Evolutionary conservation across 1,284 basidiomycete species (phyloP), one percentile per base, ranked within the genome.

Genomic region (Flammula alnicola): DNA sequence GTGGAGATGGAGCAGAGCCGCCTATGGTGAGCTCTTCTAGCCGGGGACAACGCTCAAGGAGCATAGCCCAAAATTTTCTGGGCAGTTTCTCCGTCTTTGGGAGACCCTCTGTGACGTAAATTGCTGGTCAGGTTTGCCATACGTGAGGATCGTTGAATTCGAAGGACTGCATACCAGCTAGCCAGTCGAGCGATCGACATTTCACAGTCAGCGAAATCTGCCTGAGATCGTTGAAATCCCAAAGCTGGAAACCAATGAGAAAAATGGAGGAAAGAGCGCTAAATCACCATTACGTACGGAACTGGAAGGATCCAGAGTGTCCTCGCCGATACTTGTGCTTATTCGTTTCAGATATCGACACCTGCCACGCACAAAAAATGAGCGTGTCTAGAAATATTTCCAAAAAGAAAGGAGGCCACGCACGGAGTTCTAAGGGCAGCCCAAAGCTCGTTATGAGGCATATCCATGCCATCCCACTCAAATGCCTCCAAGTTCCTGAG

Each of bases 1-100:
- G 64, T 49, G 52, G 78, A 64, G 58, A 75, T 56, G 60, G 78
- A 59, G 45, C 75, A 67, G 70, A 66, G 8, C 80, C 78, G 4
- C 69, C 71, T 29, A 84, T 66, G 39, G 69, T 66, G 14, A 84
- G 66, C 29, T 77, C 75, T 60, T 79, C 74, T 25, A 83, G 70
- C 53, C 75, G 63, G 0, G 79, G 80, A 46, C 73, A 79, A 22
- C 74, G 72, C 35, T 73, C 72, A 41, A 77, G 69, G 46, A 84
- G 73, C 83, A 84, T 84, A 51, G 78, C 77, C 81, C 82, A 84
- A 19, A 83, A 70, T 31, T 69, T 65, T 44, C 66, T 63, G 41
- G 75, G 77, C n/a, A 77, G 60, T 54, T 63, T 69, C 57, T 70
- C 67, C 17, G 58, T 49, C 32, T 55, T 69, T 17, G 76, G 68